Conservation (phyloP, 2,329 filamentous ascomycete species). For the Claviceps sp. region DNA sequence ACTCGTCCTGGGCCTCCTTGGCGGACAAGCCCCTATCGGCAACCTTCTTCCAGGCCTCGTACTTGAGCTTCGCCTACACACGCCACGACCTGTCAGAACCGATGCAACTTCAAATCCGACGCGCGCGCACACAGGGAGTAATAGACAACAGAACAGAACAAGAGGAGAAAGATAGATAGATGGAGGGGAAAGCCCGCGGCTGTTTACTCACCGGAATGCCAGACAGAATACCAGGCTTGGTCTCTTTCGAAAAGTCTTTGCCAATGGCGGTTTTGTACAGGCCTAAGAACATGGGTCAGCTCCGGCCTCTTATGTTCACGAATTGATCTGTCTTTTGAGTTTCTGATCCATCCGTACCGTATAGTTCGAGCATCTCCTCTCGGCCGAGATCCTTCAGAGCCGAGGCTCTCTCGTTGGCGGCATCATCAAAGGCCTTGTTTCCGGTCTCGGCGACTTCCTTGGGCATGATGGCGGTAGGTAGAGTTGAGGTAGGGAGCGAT, state of each 20-base stretch:
- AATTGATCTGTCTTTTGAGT: neutral
- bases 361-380: neutral
- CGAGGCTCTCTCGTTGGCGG: neutral
- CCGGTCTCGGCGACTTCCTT: neutral
- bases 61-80: neutral
- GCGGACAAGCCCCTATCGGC: conserved; percentile 48
- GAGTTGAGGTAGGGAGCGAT: too few species aligned
- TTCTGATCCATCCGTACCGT: neutral
- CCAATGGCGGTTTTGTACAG: neutral
- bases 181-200: neutral
- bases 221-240: neutral
- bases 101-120: too few species aligned
- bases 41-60: conserved; percentile 25
- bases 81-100: neutral
- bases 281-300: neutral
- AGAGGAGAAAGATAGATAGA: neutral
- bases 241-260: conserved; percentile 1
- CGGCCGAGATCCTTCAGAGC: neutral
- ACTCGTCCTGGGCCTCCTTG: conserved; percentile 60
- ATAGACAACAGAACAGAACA: neutral
- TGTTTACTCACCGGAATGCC: neutral
- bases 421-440: neutral
- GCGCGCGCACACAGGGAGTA: too few species aligned
- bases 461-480: neutral
- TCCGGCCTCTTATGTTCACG: neutral